Evolutionary conservation across 2,329 filamentous ascomycete genomes (phyloP), one percentile per base, ranked within the genome.

Genomic region (Claviceps purpurea): DNA sequence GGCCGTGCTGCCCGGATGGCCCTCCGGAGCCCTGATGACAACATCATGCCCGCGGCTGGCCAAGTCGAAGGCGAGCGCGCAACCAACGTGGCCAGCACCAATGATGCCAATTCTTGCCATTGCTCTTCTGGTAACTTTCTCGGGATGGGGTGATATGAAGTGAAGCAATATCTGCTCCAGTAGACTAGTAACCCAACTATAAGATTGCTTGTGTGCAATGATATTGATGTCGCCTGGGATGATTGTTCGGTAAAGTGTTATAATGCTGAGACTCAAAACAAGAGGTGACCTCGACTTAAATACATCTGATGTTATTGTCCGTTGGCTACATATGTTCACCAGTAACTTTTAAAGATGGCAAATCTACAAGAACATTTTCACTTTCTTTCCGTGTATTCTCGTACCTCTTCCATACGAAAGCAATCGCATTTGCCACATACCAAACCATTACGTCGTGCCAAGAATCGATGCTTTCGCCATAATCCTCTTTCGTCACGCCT

Each of bases 41-140:
- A 55, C 51, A 2, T 52, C 34, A 40, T 52, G 26, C 5, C 53
- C 51, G 26, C 53, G 51, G 11, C 30, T 37, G 22, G 51, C 22
- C 37, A 53, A 37, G 24, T 56, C 30, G 18, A 56, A 55, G 16
- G 53, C 55, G 3, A 55, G 51, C 5, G 55, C 55, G 40, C 53
- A 56, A 0, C 55, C 55, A 22, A 52, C 55, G 30, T 56, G 53
- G 10, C 55, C 55, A n/a, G 55, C 55, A 3, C 55, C 51, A 40
- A 55, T 50, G 34, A 56, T 55, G 7, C 49, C 49, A 42, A 54
- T 56, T 14, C 41, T 22, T 11, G 18, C 22, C 42, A 45, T 45
- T 45, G 18, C 13, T 45, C 4, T 40, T 18, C 4, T 40, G 39
- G 39, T n/a, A 7, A 40, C 39, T 6, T 7, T n/a, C 3, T 40